phyloP scores from a whole-genome alignment of 2,329 filamentous ascomycete species.

The Metarhizium album region DNA sequence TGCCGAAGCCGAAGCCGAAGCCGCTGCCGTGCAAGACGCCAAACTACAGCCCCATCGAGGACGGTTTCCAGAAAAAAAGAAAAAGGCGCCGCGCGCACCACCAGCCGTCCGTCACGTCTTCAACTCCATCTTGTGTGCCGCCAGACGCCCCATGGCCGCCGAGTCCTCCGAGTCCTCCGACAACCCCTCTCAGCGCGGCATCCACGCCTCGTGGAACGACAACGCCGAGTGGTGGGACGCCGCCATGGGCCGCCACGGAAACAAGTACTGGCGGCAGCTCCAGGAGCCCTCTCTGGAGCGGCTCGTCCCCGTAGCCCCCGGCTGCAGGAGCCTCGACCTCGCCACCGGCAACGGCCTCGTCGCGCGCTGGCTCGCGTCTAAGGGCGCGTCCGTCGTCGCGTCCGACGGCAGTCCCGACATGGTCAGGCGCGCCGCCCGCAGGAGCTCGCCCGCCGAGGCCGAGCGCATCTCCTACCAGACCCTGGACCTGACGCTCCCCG shows the following conservation, averaged over 20 bases:
- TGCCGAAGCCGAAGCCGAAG: no score
- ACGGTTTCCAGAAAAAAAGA: no score
- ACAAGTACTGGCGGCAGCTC: constrained; percentile 32
- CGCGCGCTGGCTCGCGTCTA: constrained; percentile 30
- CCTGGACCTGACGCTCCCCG: constrained; percentile 28
- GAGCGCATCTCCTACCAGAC: constrained; percentile 19
- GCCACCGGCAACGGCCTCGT: constrained; percentile 39
- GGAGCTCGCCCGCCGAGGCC: constrained; percentile 1
- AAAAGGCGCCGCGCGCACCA: no score
- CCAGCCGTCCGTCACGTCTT: no score
- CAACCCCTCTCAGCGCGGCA: no score
- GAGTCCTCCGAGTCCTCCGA: no score
- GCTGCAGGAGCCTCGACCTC: constrained; percentile 31
- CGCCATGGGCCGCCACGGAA: constrained; percentile 27
- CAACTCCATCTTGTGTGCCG: no score
- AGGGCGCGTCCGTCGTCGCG: constrained; percentile 27
- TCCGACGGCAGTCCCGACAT: constrained; percentile 33
- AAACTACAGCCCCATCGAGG: no score
- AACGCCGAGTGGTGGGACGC: constrained; percentile 33
- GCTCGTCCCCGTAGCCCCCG: constrained; percentile 16
- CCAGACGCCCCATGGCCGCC: no score
- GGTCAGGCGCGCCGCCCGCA: constrained; percentile 23
- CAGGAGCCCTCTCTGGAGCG: constrained; percentile 29
- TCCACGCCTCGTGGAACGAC: constrained; percentile 26
- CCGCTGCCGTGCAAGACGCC: no score